Evolutionary conservation across 306 rosid genomes (phyloP), one percentile per base, ranked within the genome.

Genomic region (Cajanus cajan): DNA sequence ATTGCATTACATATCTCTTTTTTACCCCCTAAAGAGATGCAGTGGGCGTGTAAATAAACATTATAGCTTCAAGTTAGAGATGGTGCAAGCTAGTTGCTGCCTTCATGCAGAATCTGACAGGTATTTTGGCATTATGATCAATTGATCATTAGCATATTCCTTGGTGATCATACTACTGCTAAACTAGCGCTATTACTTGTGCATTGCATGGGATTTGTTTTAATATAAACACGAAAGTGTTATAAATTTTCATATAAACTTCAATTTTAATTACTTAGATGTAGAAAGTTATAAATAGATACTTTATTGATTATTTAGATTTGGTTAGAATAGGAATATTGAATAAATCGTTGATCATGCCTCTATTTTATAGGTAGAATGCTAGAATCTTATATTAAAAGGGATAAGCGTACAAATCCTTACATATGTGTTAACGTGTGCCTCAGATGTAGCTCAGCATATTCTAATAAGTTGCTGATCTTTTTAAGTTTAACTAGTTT

Each of bases 21-120:
- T 67, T 77, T 15, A 71, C 54, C 22, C 28, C 22, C 68, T 85
- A 91, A 36, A 75, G 85, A 66, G 31, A 73, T 59, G 55, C 72
- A 5, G 54, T 39, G 68, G 65, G 28, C 24, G 1, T 84, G 85
- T 91, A 80, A 73, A 85, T 83, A 76, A 73, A 74, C 62, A 41
- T 31, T 8, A 72, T 83, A 69, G 66, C n/a, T 59, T 71, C 82
- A 41, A 78, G 78, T 58, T 79, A 51, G 79, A 65, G 55, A 74
- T 74, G 47, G 78, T 16, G 24, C 59, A 74, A 76, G 86, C 68
- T 82, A 64, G 80, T 63, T 25, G 78, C 74, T 79, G 57, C 68
- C 65, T 68, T 64, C 67, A 28, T 75, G 76, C 62, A 59, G 68
- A 82, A 80, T 77, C 83, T 70, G 63, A 85, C 77, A 86, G 93